These are phyloP conservation scores for Fusarium sp. DNA, from an alignment of 2,329 filamentous ascomycete genomes.

Conservation along the genomic window DNA sequence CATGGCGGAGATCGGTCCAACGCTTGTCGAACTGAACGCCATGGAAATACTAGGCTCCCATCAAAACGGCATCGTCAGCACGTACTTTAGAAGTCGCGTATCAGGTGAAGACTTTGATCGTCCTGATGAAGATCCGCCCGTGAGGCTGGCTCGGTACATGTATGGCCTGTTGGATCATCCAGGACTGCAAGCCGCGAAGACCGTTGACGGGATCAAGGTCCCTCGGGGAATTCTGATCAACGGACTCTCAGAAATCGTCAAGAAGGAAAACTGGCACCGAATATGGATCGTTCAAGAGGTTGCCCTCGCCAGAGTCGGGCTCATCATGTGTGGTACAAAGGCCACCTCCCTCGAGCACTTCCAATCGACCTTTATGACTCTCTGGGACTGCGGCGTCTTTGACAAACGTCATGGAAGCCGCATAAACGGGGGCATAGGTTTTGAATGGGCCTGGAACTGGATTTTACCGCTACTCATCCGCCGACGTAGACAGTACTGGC, in stretches of 20 bases:
- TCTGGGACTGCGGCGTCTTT: neutral
- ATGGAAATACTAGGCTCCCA: neutral
- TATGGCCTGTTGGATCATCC: neutral
- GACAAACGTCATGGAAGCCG: neutral
- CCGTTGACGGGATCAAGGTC: neutral
- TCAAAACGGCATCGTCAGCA: neutral
- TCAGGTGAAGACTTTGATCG: neutral
- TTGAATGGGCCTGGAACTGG: neutral
- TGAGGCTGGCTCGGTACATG: neutral
- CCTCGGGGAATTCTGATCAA: neutral
- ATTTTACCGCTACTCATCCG: neutral
- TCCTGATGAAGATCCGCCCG: neutral
- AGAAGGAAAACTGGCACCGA: neutral
- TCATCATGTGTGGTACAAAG: neutral
- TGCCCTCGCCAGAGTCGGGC: neutral
- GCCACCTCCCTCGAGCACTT: neutral
- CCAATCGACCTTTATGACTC: neutral
- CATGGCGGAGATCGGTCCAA: neutral
- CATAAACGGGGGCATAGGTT: neutral
- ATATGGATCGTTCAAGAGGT: neutral
- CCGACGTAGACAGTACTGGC: neutral
- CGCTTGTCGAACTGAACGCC: neutral
- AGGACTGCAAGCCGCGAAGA: neutral
- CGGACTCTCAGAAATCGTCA: neutral
- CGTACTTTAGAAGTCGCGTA: neutral